Conservation (phyloP, 805 yeast genomes). For the Saccharomyces eubayanus region DNA sequence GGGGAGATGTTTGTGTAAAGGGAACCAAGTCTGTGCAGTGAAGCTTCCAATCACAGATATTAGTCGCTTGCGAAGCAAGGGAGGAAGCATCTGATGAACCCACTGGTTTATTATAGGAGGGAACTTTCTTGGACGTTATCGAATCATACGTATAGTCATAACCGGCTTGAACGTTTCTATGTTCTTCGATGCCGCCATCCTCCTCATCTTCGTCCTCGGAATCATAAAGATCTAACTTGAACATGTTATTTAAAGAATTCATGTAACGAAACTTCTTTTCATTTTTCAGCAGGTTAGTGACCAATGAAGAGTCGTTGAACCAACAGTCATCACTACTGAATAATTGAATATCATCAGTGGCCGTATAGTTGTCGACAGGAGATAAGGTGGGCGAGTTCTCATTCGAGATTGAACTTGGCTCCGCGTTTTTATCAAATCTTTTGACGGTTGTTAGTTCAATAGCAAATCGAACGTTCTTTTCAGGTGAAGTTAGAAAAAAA, state of each 20-base stretch:
- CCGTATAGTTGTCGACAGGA: conserved; percentile 6
- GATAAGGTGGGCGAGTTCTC: conserved; percentile 36
- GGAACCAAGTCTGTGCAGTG: conserved; percentile 6
- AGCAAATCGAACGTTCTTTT: conserved; percentile 60
- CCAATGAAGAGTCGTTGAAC: conserved; percentile 8
- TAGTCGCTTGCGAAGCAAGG: neutral
- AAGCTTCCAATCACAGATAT: conserved; percentile 7
- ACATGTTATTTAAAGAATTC: neutral
- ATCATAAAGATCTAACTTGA: conserved; percentile 5
- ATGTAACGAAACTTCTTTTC: conserved; percentile 6
- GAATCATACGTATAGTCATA: conserved; percentile 1
- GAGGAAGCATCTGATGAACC: neutral
- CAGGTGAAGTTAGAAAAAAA: conserved; percentile 15
- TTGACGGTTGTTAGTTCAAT: conserved; percentile 51
- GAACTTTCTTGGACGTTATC: conserved; percentile 1
- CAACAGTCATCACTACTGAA: conserved; percentile 8
- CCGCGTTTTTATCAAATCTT: conserved; percentile 51
- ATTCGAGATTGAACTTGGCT: conserved; percentile 56
- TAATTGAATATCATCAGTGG: conserved; percentile 2
- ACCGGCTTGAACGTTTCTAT: conserved; percentile 4
- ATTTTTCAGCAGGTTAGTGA: conserved; percentile 6
- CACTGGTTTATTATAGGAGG: neutral
- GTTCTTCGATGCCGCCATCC: conserved; percentile 2
- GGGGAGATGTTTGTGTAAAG: conserved; percentile 1
- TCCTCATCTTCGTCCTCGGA: conserved; percentile 1